phyloP scores from a whole-genome alignment of 495 filamentous ascomycete genomes.

The Aspergillus mulundensis region DNA sequence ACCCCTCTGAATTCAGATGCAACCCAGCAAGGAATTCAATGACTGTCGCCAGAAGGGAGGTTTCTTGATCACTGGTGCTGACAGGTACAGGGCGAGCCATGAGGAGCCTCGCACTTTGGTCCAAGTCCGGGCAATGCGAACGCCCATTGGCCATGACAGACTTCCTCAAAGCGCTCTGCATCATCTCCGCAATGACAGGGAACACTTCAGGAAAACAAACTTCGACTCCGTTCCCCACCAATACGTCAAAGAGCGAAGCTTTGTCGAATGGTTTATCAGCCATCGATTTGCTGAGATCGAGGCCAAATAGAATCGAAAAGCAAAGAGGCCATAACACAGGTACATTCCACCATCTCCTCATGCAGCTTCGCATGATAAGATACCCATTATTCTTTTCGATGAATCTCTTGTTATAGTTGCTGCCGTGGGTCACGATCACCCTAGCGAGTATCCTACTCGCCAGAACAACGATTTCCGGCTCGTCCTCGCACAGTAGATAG shows the following conservation, averaged over 20 bases:
- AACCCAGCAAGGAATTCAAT: conserved; percentile 76
- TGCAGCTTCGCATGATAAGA: conserved; percentile 70
- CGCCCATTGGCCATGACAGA: conserved; percentile 20
- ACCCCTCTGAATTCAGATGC: conserved; percentile 64
- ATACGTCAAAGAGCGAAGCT: conserved; percentile 66
- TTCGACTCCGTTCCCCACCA: conserved; percentile 53
- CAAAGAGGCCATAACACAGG: conserved; percentile 82
- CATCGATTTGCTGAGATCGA: conserved; percentile 70
- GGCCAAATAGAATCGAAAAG: conserved; percentile 83
- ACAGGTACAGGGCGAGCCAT: conserved; percentile 15
- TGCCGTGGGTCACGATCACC: conserved; percentile 75
- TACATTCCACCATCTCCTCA: conserved; percentile 87
- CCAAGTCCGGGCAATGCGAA: background rate
- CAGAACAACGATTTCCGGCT: conserved; percentile 74
- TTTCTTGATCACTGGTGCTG: conserved; percentile 15
- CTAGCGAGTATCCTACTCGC: conserved; percentile 83
- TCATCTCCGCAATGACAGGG: conserved; percentile 78
- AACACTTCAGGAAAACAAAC: conserved; percentile 76
- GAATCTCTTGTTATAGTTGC: conserved; percentile 78
- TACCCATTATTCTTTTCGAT: conserved; percentile 81
- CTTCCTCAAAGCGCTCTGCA: conserved; percentile 72
- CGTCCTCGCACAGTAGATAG: conserved; percentile 84
- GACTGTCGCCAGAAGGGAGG: conserved; percentile 60
- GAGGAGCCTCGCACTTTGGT: conserved; percentile 11
- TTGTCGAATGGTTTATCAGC: conserved; percentile 69